Evolutionary conservation across 768 basidiomycete genomes (phyloP).

Genomic region (Boletus sensibilis): DNA sequence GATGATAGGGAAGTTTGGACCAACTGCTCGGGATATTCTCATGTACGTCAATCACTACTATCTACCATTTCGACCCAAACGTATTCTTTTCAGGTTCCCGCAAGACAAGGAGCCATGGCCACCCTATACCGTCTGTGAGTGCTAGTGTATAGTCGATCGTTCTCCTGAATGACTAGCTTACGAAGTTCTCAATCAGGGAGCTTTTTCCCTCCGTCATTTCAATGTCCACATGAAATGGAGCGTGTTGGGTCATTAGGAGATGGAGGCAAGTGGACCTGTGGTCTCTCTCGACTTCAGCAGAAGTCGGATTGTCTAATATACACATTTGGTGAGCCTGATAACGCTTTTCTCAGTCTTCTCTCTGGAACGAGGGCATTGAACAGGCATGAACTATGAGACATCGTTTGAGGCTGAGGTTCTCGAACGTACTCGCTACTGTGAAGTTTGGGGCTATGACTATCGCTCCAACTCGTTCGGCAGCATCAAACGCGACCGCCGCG

Average conservation of each 20-base stretch:
- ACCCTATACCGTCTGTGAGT: constrained; percentile 57
- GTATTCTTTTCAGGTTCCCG: constrained; percentile 45
- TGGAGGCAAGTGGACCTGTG: constrained; percentile 73
- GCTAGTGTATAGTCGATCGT: background rate
- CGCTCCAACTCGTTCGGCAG: constrained; percentile 35
- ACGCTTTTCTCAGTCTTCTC: background rate
- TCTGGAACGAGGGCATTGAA: background rate
- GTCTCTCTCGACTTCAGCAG: constrained; percentile 50
- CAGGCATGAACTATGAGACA: constrained; percentile 57
- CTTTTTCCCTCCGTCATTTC: constrained; percentile 45
- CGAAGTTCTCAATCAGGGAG: constrained; percentile 35
- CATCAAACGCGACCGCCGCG: constrained; percentile 36
- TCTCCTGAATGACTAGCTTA: constrained; percentile 1
- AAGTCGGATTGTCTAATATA: constrained; percentile 61
- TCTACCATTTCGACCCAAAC: constrained; percentile 2
- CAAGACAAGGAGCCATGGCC: constrained; percentile 53
- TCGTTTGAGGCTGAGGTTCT: constrained; percentile 64
- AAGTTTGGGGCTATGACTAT: constrained; percentile 64
- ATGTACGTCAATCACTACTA: constrained; percentile 30
- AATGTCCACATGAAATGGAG: constrained; percentile 44
- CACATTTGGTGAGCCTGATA: constrained; percentile 47
- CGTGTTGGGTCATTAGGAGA: constrained; percentile 54
- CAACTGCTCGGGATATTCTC: constrained; percentile 44
- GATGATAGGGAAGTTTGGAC: constrained; percentile 56
- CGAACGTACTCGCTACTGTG: constrained; percentile 43